These are phyloP conservation scores for Diutina catenulata DNA, from an alignment of 1,139 yeast genomes.

Conservation along the genomic window DNA sequence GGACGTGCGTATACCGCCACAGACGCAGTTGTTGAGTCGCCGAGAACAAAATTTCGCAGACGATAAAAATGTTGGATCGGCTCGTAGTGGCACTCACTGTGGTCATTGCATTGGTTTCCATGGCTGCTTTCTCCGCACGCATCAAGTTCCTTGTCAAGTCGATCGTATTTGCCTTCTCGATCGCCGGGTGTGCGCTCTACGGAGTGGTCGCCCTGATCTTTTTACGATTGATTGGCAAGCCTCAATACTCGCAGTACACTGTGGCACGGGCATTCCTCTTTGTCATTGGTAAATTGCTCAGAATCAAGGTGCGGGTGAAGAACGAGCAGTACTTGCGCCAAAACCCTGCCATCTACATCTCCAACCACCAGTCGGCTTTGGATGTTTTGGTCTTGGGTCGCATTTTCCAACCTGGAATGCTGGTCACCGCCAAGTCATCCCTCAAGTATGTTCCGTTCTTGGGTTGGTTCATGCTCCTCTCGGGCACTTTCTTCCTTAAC, in stretches of 20 bases:
- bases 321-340: conserved; percentile 41
- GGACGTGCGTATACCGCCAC: not conserved
- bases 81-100: not conserved
- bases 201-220: conserved; percentile 70
- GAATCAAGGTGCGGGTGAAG: conserved; percentile 56
- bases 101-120: not conserved
- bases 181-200: conserved; percentile 53
- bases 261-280: conserved; percentile 76
- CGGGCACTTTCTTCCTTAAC: conserved; percentile 87
- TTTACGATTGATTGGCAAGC: conserved; percentile 59
- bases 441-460: conserved; percentile 80
- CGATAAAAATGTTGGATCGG: not conserved
- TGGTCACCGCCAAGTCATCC: conserved; percentile 85
- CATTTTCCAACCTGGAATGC: conserved; percentile 78
- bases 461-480: conserved; percentile 90
- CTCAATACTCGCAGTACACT: conserved; percentile 76
- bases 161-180: conserved; percentile 36
- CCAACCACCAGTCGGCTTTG: conserved; percentile 87
- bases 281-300: conserved; percentile 47
- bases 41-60: no score
- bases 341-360: conserved; percentile 72
- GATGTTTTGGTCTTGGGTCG: conserved; percentile 74
- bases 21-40: not conserved
- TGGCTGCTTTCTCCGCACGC: not conserved
- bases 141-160: conserved; percentile 48